A percentile compares a stretch with the other conserved stretches of the same genome.
phyloP scores from a whole-genome alignment of 2,329 filamentous ascomycete genomes.

The Sporothrix euskadiensis region DNA sequence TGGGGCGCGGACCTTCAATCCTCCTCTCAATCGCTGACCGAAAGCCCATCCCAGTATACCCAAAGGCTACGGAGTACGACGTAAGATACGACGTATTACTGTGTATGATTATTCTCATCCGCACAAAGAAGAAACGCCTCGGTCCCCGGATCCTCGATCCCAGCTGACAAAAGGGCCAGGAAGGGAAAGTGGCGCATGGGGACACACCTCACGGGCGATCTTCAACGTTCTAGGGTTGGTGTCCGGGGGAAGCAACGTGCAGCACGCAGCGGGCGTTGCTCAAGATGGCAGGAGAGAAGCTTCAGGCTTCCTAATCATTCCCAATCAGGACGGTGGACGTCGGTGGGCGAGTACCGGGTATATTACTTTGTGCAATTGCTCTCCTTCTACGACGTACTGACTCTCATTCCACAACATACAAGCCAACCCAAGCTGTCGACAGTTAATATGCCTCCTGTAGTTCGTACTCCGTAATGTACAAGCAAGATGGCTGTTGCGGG shows the following conservation, averaged over 20 bases:
- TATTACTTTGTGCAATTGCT: not conserved
- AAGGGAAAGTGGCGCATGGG: not conserved
- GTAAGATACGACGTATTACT: no score
- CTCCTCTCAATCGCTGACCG: slow-evolving; percentile 5
- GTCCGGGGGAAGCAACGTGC: not conserved
- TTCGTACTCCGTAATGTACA: not conserved
- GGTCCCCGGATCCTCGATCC: not conserved
- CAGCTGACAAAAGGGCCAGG: not conserved
- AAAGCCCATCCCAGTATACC: not conserved
- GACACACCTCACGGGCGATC: not conserved
- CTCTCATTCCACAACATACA: not conserved
- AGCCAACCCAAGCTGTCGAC: no score
- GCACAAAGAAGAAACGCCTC: not conserved
- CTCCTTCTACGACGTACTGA: not conserved
- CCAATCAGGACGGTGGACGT: not conserved
- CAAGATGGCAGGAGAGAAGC: slow-evolving; percentile 18
- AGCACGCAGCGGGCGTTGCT: slow-evolving; percentile 12
- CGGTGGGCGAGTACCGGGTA: not conserved
- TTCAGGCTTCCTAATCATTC: not conserved
- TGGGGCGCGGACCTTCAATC: not conserved
- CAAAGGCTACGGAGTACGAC: not conserved
- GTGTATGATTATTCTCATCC: not conserved
- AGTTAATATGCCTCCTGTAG: not conserved
- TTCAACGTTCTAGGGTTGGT: slow-evolving; percentile 19
- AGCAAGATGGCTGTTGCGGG: not conserved